A percentile compares a stretch with the other conserved stretches of the same genome.
These are phyloP conservation scores for Parathielavia appendiculata DNA, from an alignment of 495 filamentous ascomycete genomes.

Conservation along the genomic window DNA sequence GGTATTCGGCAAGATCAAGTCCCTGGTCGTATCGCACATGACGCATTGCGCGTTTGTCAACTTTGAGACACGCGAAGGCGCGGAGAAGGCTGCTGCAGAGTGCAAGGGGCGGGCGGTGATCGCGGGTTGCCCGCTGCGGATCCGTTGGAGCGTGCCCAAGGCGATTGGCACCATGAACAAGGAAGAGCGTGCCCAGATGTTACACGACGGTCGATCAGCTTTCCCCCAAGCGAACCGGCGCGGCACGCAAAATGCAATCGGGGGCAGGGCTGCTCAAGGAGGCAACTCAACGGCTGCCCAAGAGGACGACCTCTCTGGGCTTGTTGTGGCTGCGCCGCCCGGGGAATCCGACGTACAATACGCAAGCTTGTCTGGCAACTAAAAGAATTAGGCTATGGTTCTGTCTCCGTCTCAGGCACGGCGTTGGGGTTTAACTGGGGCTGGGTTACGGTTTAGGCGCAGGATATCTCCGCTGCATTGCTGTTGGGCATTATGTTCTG, in stretches of 20 bases:
- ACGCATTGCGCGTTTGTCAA: conserved; percentile 96
- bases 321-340: conserved; percentile 71
- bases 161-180: conserved; percentile 83
- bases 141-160: conserved; percentile 90
- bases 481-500: conserved; percentile 21
- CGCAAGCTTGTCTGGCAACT: conserved; percentile 79
- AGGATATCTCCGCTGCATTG: conserved; percentile 15
- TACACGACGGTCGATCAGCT: conserved; percentile 62
- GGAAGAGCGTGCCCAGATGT: conserved; percentile 69
- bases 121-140: conserved; percentile 75
- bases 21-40: conserved; percentile 89
- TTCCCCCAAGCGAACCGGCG: conserved; percentile 39
- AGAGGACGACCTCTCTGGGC: conserved; percentile 44
- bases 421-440: conserved; percentile 33
- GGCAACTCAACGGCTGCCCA: conserved; percentile 16
- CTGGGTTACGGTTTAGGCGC: conserved; percentile 22
- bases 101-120: conserved; percentile 84
- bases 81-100: conserved; percentile 75
- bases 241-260: conserved; percentile 33
- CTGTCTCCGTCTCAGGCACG: conserved; percentile 35
- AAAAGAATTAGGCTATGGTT: conserved; percentile 43
- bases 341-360: conserved; percentile 78
- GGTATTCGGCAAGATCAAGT: conserved; percentile 79
- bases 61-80: conserved; percentile 72
- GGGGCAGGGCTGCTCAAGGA: conserved; percentile 24